Evolutionary conservation across 129 eudicot species (phyloP), one percentile per base, ranked within the genome.

Genomic region (Silybum marianum): DNA sequence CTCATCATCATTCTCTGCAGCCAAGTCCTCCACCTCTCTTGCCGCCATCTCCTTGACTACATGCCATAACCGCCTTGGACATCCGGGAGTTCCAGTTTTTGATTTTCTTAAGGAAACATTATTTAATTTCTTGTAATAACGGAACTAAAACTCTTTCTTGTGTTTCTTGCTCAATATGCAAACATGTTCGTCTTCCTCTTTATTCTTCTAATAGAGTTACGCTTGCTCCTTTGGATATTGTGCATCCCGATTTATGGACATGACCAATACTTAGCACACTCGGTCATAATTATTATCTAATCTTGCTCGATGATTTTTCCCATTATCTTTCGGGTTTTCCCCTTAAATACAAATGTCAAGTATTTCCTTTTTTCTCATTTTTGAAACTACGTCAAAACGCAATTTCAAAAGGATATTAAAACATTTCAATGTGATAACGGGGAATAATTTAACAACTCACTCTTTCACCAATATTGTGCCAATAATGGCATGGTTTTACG

Each of bases 291-390:
- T 68, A 68, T 68, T 24, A 24, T 69, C 5, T 24, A 42, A 42
- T 69, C 16, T 69, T 23, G n/a, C 22, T 16, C 8, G 39, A 23
- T 23, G n/a, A 66, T 67, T 78, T 24, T 39, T 4, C 82, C 10
- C 63, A 66, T 34, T 80, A 13, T 72, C 21, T 80, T 9, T 80
- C n/a, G 78, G 78, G 54, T 14, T 80, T 11, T 54, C 76, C 69
- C 9, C 4, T 78, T 16, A 28, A 21, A 12, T 7, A 48, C 16
- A 78, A 78, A 14, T 63, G 62, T 0, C 63, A 78, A 11, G 40
- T 18, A 69, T 2, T 0, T 3, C 16, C n/a, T 3, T 18, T 79
- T 79, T 21, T 2, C 25, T 4, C 3, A 7, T 0, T 68, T 79
- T 39, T 3, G 14, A 0, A 23, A 4, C 25, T 63, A n/a, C 39